A percentile compares a stretch with the other conserved stretches of the same genome.
These are phyloP conservation scores for Wickerhamomyces chaumierensis DNA, from an alignment of 805 yeast species.

Conservation along the genomic window DNA sequence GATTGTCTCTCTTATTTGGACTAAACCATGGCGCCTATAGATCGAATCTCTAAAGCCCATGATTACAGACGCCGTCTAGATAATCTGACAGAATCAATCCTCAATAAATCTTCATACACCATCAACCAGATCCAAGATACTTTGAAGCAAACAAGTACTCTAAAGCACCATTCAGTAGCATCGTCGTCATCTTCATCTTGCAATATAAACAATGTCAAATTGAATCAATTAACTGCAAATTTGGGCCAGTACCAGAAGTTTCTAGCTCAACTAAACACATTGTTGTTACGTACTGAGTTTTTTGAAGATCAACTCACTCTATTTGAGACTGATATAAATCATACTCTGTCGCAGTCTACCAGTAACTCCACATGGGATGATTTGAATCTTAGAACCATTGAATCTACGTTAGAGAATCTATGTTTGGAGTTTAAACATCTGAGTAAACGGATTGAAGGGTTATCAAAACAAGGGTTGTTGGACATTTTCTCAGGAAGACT, in stretches of 20 bases:
- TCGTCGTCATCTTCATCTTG: slow-evolving; percentile 10
- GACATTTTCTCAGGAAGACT: not conserved
- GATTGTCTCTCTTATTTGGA: too few species aligned
- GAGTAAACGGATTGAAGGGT: slow-evolving; percentile 10
- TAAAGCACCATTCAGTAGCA: slow-evolving; percentile 7
- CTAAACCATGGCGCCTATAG: not conserved
- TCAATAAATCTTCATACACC: slow-evolving; percentile 9
- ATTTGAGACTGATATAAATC: slow-evolving; percentile 14
- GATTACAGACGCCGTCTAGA: slow-evolving; percentile 10
- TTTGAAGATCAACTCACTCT: slow-evolving; percentile 20
- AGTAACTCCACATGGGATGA: slow-evolving; percentile 22
- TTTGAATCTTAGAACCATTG: slow-evolving; percentile 32
- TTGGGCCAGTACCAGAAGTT: slow-evolving; percentile 19
- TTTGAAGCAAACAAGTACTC: slow-evolving; percentile 7
- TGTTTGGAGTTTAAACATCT: slow-evolving; percentile 28
- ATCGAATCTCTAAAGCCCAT: not conserved
- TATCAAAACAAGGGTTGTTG: slow-evolving; percentile 4
- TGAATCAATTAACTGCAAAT: slow-evolving; percentile 10
- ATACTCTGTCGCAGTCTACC: slow-evolving; percentile 8
- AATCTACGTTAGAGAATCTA: slow-evolving; percentile 33
- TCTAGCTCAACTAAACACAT: slow-evolving; percentile 17
- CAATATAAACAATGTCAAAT: slow-evolving; percentile 5
- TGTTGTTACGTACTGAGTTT: slow-evolving; percentile 19
- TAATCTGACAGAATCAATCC: slow-evolving; percentile 11
- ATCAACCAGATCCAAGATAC: slow-evolving; percentile 16